Evolutionary conservation across 768 basidiomycete genomes (phyloP).

Genomic region (Lactarius psammicola): DNA sequence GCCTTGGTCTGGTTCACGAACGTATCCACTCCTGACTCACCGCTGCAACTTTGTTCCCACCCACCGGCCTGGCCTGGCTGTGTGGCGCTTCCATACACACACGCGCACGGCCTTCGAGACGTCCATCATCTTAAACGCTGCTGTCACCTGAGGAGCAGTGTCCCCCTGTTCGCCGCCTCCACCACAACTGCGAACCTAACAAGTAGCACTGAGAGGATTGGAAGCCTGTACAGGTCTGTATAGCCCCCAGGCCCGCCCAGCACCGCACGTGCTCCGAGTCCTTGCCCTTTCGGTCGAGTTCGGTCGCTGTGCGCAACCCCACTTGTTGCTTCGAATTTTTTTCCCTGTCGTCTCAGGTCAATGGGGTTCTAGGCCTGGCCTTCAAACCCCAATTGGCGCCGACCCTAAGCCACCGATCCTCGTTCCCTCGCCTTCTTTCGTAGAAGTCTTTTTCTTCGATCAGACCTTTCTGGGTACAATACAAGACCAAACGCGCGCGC

Average conservation of each 20-base stretch:
- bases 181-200: not conserved
- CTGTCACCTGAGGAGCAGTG: not conserved
- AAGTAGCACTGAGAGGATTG: not conserved
- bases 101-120: not conserved
- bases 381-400: not conserved
- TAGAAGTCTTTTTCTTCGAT: constrained; percentile 5
- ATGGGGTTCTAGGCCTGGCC: not conserved
- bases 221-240: not conserved
- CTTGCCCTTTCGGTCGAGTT: not conserved
- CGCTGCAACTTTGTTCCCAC: not conserved
- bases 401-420: not conserved
- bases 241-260: not conserved
- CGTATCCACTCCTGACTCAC: not conserved
- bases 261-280: not conserved
- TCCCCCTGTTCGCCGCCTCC: not conserved
- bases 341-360: not conserved
- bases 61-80: not conserved
- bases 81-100: not conserved
- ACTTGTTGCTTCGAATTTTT: not conserved
- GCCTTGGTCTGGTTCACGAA: not conserved
- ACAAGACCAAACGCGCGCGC: not conserved
- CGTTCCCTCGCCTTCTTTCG: not conserved
- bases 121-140: not conserved
- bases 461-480: constrained; percentile 4
- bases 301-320: too few relatives aligned